Evolutionary conservation across 345 rosid species (phyloP), one percentile per base, ranked within the genome.

Genomic region (Lepidium africanum): DNA sequence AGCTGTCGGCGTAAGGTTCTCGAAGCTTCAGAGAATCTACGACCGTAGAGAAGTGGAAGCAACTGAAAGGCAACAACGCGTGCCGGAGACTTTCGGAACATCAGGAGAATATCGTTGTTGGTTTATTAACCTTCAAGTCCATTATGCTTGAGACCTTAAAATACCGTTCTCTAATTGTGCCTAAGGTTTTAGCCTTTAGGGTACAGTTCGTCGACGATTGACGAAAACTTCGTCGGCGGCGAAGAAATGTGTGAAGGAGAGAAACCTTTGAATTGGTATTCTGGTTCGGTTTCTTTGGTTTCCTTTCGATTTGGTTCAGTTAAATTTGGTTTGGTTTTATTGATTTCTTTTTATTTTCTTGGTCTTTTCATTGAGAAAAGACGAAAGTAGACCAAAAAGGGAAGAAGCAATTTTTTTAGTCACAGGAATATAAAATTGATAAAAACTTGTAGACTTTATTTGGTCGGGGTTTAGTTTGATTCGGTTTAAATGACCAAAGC

Each of bases 1-100:
- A 81, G 84, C 65, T 80, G 81, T 83, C 96, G 83, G 41, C 71
- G 75, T 7, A 79, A 57, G 35, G 42, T 47, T 50, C 79, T 76
- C 11, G 78, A 77, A 10, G 70, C 57, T 60, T 79, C 84, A 63
- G 83, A 49, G 47, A 76, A 81, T 58, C 75, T 46, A 37, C 45
- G 77, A 3, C 58, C 32, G 33, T 4, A 42, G 70, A 75, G 49
- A 71, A 40, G 70, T 35, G 74, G 71, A 62, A 70, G 77, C 51
- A 67, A 72, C n/a, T 70, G 72, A 50, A 50, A 56, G 49, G 75
- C 63, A 66, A 46, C 54, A 48, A 66, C 46, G 37, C 65, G 54
- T 45, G 74, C 59, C 16, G 76, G 74, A 23, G 74, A 78, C 60
- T 6, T 53, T 52, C 82, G 65, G 54, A 78, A 75, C 89, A 89